phyloP scores from a whole-genome alignment of 352 stramenopile genomes.

The Phytophthora boehmeriae region DNA sequence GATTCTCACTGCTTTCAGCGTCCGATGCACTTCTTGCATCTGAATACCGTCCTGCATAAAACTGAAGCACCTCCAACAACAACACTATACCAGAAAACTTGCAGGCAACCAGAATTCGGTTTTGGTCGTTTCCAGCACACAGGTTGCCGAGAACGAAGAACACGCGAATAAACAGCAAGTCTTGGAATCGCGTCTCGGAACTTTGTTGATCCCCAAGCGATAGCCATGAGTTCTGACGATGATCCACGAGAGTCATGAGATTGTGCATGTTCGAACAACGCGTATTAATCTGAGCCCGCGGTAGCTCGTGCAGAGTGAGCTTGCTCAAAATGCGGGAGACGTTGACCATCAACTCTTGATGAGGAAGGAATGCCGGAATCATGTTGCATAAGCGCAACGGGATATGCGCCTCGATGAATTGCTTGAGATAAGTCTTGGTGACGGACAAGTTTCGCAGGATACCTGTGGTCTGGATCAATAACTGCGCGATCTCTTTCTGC shows the following conservation, averaged over 20 bases:
- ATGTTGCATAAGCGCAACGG: conserved; percentile 53
- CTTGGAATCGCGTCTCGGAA: conserved; percentile 45
- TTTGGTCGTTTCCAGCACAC: conserved; percentile 86
- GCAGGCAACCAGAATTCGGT: conserved; percentile 51
- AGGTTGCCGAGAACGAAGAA: conserved; percentile 89
- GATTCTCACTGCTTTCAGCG: conserved; percentile 4
- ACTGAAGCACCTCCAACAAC: conserved; percentile 51
- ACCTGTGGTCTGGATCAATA: conserved; percentile 70
- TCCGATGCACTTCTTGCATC: neutral
- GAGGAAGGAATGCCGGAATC: conserved; percentile 45
- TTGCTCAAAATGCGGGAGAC: conserved; percentile 82
- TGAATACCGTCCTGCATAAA: conserved; percentile 51
- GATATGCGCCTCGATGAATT: conserved; percentile 67
- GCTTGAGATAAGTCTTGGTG: conserved; percentile 65
- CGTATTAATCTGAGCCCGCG: conserved; percentile 73
- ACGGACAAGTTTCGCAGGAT: conserved; percentile 74
- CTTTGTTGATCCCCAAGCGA: conserved; percentile 43
- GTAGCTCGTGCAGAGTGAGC: conserved; percentile 77
- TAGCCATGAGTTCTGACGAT: conserved; percentile 39
- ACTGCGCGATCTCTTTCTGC: conserved; percentile 70
- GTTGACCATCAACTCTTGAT: conserved; percentile 82
- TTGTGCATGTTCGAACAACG: conserved; percentile 40
- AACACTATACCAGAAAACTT: conserved; percentile 34
- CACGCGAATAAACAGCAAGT: conserved; percentile 70
- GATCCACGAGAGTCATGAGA: conserved; percentile 57